Evolutionary conservation across 106 monocot genomes (phyloP).

Genomic region (Dioscorea alata): DNA sequence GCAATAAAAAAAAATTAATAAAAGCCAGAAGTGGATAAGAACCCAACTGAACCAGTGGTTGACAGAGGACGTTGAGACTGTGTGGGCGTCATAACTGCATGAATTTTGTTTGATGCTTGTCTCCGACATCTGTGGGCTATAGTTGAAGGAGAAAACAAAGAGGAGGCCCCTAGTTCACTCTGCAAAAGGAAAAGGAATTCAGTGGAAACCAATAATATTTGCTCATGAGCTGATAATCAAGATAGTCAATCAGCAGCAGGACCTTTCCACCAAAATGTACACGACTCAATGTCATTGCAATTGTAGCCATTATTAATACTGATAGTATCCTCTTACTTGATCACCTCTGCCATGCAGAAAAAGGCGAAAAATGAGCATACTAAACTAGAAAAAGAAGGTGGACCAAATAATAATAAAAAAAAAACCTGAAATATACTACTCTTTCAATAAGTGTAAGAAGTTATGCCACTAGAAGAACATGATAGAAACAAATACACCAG

Average conservation of each 20-base stretch:
- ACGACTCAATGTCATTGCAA: conserved; percentile 2
- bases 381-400: not conserved
- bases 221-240: not conserved
- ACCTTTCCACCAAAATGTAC: conserved; percentile 38
- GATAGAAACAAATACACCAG: conserved; percentile 28
- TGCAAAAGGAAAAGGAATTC: not conserved
- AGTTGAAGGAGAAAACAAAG: conserved; percentile 11
- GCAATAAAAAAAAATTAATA: not conserved
- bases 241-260: not conserved
- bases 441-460: conserved; percentile 29
- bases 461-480: conserved; percentile 55
- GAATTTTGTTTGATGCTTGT: conserved; percentile 18
- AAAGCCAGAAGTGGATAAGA: conserved; percentile 1
- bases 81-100: conserved; percentile 59
- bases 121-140: conserved; percentile 15
- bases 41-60: conserved; percentile 57
- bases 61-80: conserved; percentile 37
- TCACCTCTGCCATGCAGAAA: too few species aligned
- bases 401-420: not conserved
- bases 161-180: conserved; percentile 8
- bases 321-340: not conserved
- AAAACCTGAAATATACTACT: not conserved
- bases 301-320: conserved; percentile 12
- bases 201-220: not conserved
- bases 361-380: too few species aligned